phyloP scores from a whole-genome alignment of 2,329 filamentous ascomycete species.

The Cladophialophora exuberans region DNA sequence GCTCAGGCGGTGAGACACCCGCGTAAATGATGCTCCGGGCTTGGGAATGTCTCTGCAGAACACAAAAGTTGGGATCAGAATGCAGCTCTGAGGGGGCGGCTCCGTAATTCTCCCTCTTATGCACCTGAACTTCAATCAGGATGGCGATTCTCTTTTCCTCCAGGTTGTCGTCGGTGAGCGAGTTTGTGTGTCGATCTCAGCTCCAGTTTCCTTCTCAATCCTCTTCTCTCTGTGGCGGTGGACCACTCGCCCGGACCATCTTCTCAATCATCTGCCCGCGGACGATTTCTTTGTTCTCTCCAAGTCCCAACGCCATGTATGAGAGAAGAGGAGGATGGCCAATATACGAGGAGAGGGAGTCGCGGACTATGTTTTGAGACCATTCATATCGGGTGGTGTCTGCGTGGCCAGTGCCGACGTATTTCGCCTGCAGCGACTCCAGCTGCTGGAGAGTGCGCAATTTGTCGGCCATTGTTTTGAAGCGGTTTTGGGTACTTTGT shows the following conservation, averaged over 20 bases:
- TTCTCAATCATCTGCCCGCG: conserved; percentile 78
- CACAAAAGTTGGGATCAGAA: too few relatives aligned
- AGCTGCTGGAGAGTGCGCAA: conserved; percentile 97
- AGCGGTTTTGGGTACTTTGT: neutral
- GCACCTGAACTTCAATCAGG: too few relatives aligned
- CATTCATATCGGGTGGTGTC: conserved; percentile 98
- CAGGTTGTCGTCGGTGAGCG: too few relatives aligned
- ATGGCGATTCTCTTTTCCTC: too few relatives aligned
- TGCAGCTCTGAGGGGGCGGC: neutral
- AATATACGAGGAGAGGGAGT: conserved; percentile 85
- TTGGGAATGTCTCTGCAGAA: too few relatives aligned
- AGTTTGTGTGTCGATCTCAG: too few relatives aligned
- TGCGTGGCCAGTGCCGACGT: conserved; percentile 92
- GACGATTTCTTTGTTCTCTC: conserved; percentile 79
- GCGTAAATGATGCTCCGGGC: conserved; percentile 20
- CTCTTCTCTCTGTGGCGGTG: conserved; percentile 58
- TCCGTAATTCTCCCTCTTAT: neutral
- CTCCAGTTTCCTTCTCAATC: too few relatives aligned
- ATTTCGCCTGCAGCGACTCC: conserved; percentile 93
- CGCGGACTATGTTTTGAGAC: conserved; percentile 92
- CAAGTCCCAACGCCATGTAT: conserved; percentile 88
- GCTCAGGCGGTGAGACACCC: neutral
- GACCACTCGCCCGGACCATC: conserved; percentile 68
- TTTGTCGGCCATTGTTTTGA: conserved; percentile 78
- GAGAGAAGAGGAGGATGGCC: conserved; percentile 86